Evolutionary conservation across 441 rosid genomes (phyloP).

Genomic region (Erodium texanum): DNA sequence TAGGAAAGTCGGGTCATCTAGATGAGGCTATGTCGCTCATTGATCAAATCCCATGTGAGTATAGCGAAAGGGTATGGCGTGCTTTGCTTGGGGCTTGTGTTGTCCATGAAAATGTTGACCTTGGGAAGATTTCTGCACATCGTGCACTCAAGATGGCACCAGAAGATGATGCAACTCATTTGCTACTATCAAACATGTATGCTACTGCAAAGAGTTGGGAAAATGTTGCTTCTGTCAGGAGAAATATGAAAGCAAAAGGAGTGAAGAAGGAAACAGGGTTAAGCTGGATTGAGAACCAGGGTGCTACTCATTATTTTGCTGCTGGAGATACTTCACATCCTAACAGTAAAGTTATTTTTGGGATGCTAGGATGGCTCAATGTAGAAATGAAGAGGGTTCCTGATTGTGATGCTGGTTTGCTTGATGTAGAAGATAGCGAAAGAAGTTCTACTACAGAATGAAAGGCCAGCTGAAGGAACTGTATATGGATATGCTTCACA

Average conservation of each 20-base stretch:
- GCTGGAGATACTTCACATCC: conserved; percentile 60
- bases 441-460: too few species aligned
- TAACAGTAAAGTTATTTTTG: conserved; percentile 49
- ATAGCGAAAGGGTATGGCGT: conserved; percentile 66
- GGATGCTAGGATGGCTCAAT: conserved; percentile 81
- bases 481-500: too few species aligned
- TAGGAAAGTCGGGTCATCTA: conserved; percentile 68
- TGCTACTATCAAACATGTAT: conserved; percentile 62
- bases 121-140: conserved; percentile 52
- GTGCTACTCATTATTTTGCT: conserved; percentile 51
- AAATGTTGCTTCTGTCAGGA: conserved; percentile 53
- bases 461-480: too few species aligned
- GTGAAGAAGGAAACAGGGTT: conserved; percentile 77
- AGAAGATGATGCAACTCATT: conserved; percentile 65
- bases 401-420: conserved; percentile 40
- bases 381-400: conserved; percentile 41
- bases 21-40: conserved; percentile 57
- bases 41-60: conserved; percentile 52
- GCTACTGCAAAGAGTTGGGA: conserved; percentile 65
- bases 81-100: conserved; percentile 81
- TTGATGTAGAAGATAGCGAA: conserved; percentile 33
- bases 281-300: conserved; percentile 81
- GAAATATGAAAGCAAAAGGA: conserved; percentile 56
- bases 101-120: conserved; percentile 53
- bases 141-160: conserved; percentile 62